Evolutionary conservation across 2,329 filamentous ascomycete species (phyloP).

Genomic region (Amylocarpus encephaloides): DNA sequence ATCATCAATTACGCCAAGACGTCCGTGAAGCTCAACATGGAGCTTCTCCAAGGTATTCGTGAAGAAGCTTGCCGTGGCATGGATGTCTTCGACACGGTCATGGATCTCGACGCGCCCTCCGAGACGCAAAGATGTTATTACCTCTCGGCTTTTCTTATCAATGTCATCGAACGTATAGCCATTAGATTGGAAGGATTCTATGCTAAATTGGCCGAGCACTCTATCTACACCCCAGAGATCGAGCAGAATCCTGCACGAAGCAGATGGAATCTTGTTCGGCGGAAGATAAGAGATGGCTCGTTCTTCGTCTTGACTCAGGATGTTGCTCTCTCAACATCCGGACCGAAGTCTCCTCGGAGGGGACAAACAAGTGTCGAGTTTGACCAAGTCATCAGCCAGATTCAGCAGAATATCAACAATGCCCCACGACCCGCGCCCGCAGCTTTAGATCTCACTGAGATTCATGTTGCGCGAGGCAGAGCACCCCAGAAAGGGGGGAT

Average conservation of each 20-base stretch:
- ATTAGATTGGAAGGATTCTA: slow-evolving; percentile 47
- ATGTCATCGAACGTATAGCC: slow-evolving; percentile 47
- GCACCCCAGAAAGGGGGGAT: slow-evolving; percentile 26
- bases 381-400: slow-evolving; percentile 39
- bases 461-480: slow-evolving; percentile 35
- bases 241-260: slow-evolving; percentile 48
- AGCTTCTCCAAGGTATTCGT: slow-evolving; percentile 46
- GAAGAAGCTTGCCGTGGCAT: slow-evolving; percentile 48
- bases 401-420: slow-evolving; percentile 34
- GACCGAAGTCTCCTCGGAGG: slow-evolving; percentile 19
- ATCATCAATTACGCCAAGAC: slow-evolving; percentile 44
- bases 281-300: slow-evolving; percentile 43
- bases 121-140: slow-evolving; percentile 36
- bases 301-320: slow-evolving; percentile 44
- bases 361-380: slow-evolving; percentile 37
- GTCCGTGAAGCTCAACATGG: slow-evolving; percentile 45
- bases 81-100: slow-evolving; percentile 46
- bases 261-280: slow-evolving; percentile 44
- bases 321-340: slow-evolving; percentile 26
- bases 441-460: slow-evolving; percentile 35
- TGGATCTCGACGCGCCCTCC: slow-evolving; percentile 35
- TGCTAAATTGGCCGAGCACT: slow-evolving; percentile 42
- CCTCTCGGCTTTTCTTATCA: slow-evolving; percentile 40
- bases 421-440: slow-evolving; percentile 16
- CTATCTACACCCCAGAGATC: slow-evolving; percentile 45